Conservation (phyloP, 2,329 filamentous ascomycete genomes). For the Paracoccidioides brasiliensis region DNA sequence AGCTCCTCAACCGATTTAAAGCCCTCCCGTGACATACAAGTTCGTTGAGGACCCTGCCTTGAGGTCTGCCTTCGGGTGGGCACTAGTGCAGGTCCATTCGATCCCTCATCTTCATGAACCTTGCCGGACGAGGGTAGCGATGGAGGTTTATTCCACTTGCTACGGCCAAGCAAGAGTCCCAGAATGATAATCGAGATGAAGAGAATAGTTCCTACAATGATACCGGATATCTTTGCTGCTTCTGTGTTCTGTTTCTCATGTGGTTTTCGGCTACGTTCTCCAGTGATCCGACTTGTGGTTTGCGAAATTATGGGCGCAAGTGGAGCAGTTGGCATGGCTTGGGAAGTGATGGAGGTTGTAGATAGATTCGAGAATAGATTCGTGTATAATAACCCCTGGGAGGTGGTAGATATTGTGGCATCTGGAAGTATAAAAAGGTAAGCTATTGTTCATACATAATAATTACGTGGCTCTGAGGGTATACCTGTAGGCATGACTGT, state of each 20-base stretch:
- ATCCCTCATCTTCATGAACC: neutral
- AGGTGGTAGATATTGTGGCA: neutral
- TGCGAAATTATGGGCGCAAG: neutral
- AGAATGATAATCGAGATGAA: slow-evolving; percentile 1
- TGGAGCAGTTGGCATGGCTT: neutral
- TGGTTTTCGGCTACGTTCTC: neutral
- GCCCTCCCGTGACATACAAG: neutral
- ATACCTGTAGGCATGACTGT: neutral
- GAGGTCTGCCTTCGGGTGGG: neutral
- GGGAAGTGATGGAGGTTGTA: neutral
- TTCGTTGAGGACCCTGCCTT: neutral
- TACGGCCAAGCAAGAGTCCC: neutral
- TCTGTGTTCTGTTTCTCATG: neutral
- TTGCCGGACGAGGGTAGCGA: neutral
- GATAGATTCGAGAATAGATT: neutral
- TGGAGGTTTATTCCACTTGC: neutral
- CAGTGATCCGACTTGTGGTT: neutral
- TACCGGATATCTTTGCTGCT: slow-evolving; percentile 1
- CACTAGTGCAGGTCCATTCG: neutral
- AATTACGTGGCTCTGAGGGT: neutral
- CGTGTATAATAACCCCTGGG: neutral
- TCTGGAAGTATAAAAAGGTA: neutral
- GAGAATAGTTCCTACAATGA: neutral
- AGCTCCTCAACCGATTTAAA: neutral
- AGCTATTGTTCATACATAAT: neutral